A percentile compares a stretch with the other conserved stretches of the same genome.
phyloP scores from a whole-genome alignment of 345 rosid genomes.

The Camelina neglecta region DNA sequence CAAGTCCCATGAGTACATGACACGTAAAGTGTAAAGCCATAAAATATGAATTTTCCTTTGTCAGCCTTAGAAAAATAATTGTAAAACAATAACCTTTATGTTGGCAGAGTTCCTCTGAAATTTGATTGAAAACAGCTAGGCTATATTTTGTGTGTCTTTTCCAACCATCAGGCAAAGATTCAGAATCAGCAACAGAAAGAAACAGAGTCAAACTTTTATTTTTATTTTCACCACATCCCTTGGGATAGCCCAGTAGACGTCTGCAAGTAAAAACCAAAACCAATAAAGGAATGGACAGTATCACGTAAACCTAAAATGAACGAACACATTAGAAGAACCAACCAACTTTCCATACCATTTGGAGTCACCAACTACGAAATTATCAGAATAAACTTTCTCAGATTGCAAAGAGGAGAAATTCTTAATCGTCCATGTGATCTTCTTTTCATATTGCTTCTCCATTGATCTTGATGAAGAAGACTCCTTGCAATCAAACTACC shows the following conservation, averaged over 20 bases:
- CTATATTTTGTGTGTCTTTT: neutral
- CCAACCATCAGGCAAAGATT: neutral
- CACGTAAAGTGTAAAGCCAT: no score
- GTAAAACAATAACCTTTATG: neutral
- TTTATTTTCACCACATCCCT: rapidly evolving
- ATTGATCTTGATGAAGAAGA: neutral
- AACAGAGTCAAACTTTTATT: neutral
- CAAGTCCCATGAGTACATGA: neutral
- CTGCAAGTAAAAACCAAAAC: neutral
- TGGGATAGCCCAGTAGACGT: neutral
- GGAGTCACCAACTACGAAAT: constrained; percentile 3
- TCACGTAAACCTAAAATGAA: neutral
- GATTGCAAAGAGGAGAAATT: neutral
- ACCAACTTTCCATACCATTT: neutral
- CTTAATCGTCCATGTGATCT: neutral
- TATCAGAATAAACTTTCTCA: neutral
- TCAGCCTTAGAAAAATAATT: neutral
- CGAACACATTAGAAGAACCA: no score
- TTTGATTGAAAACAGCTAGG: neutral
- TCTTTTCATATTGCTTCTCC: neutral
- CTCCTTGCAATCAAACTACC: neutral
- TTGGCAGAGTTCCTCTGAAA: neutral
- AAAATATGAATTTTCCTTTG: neutral
- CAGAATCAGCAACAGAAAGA: neutral
- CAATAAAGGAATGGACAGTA: neutral